These are phyloP conservation scores for Didymella keratinophila DNA, from an alignment of 2,329 filamentous ascomycete species.

Conservation along the genomic window DNA sequence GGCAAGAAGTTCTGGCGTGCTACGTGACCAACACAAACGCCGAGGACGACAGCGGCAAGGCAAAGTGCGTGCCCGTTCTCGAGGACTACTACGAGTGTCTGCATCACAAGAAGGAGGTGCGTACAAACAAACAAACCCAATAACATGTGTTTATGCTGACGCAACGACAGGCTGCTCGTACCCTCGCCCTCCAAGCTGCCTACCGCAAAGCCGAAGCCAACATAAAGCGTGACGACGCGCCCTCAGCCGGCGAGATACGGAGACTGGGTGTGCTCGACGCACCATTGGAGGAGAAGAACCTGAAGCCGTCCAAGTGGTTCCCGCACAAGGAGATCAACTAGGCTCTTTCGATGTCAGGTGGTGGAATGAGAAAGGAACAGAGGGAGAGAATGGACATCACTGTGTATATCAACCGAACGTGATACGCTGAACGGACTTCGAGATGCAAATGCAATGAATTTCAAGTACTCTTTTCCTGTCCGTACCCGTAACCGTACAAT, in stretches of 20 bases:
- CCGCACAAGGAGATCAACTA: slow-evolving; percentile 54
- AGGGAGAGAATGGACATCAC: background rate
- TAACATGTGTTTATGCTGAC: slow-evolving; percentile 1
- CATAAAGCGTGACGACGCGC: slow-evolving; percentile 79
- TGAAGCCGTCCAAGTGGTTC: slow-evolving; percentile 55
- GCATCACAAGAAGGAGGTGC: slow-evolving; percentile 98
- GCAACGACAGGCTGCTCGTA: slow-evolving; percentile 72
- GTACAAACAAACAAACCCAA: slow-evolving; percentile 36
- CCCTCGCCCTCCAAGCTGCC: slow-evolving; percentile 79
- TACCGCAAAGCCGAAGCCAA: slow-evolving; percentile 80
- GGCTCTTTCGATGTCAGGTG: background rate
- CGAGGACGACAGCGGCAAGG: slow-evolving; percentile 81
- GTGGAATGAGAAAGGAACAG: background rate
- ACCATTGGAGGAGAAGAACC: slow-evolving; percentile 76
- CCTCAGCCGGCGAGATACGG: slow-evolving; percentile 85
- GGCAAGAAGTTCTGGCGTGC: slow-evolving; percentile 98
- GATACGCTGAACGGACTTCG: background rate
- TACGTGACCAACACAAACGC: slow-evolving; percentile 91
- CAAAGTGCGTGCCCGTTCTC: slow-evolving; percentile 82
- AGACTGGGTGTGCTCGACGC: slow-evolving; percentile 79
- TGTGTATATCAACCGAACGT: slow-evolving; percentile 16
- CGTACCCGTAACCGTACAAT: background rate
- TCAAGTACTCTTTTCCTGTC: slow-evolving; percentile 4
- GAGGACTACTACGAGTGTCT: slow-evolving; percentile 99
- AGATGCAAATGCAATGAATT: slow-evolving; percentile 16